Evolutionary conservation across 1,139 yeast genomes (phyloP), one percentile per base, ranked within the genome.

Genomic region (Nadsonia starkeyi-henricii): DNA sequence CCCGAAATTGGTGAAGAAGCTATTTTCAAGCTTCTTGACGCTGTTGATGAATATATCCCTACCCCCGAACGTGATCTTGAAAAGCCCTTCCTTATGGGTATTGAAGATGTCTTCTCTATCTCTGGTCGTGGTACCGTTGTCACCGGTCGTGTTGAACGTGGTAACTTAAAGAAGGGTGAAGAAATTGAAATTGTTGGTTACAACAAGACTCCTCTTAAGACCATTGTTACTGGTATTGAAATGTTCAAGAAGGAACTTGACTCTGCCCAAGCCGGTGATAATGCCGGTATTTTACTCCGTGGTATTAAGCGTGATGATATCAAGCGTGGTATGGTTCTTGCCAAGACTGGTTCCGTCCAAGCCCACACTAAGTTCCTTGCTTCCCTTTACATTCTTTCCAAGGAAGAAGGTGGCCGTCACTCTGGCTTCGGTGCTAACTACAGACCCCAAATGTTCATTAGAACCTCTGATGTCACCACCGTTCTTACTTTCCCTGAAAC

Each of bases 91-190:
- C 73, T 91, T 72, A 81, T 91, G 84, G 97, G 98, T 55, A 81
- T 91, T 61, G 98, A 91, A 75, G 96, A 86, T 63, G 93, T 88
- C 56, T 93, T 91, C 78, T 86, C 97, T 53, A 91, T 91, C 60
- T 88, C 97, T 49, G 98, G 98, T 72, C 89, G 98, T 81, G 98
- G 98, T 74, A 91, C 98, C 54, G 98, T 91, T 58, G 96, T 86
- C 62, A 85, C 97, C 52, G 98, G 98, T 68, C 85, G 97, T 74
- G 98, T 88, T 59, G 97, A 89, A 76, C 88, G 98, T 74, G 98
- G 98, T 72, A 71, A 79, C 58, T 78, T 91, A 69, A 86, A 85
- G 81, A 88, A 89, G 78, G 97, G 97, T 73, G 97, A 89, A 72
- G 97, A 91, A 75, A 76, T 91, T 60, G 98, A 91, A 75, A 81